Evolutionary conservation across 441 rosid species (phyloP), one percentile per base, ranked within the genome.

Genomic region (Croton setiger): DNA sequence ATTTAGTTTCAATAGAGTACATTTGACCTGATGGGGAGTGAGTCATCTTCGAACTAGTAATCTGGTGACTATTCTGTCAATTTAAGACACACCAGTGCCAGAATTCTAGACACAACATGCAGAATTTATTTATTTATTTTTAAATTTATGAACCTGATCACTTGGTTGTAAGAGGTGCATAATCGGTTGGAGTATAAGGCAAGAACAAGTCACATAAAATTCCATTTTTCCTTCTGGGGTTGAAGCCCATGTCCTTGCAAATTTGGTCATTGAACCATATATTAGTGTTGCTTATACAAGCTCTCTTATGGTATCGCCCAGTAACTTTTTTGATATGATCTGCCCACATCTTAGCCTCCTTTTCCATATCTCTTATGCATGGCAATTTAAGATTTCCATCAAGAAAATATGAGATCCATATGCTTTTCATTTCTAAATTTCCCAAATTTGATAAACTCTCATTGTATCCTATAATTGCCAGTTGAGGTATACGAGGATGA

Each of bases 401-500:
- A 11, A 68, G 53, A 10, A 68, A 48, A 1, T 62, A 52, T 27
- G 69, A 43, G 0, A 74, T 43, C 77, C 77, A 74, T 12, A 31
- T 39, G 23, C 69, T 31, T 49, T 57, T 63, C n/a, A 68, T 62
- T 57, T 74, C 73, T 11, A 54, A 31, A 10, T 44, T 13, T 23
- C n/a, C 8, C 70, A 72, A 9, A 37, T 14, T 47, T 23, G 75
- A 66, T 3, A 58, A 83, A 78, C 64, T 68, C 12, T 74, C 77
- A 18, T 37, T 56, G 47, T 74, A 68, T 63, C 77, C 77, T 21
- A 74, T 63, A 21, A 74, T 31, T 13, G 69, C 77, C 48, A 74
- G 64, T 21, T 18, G 77, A 3, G 77, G 77, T 47, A 74, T 63
- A 11, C 69, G 77, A 63, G 77, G 77, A 74, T 74, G 77, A 63